Conservation (phyloP, 331 rosid genomes). For the Cydonia oblonga region DNA sequence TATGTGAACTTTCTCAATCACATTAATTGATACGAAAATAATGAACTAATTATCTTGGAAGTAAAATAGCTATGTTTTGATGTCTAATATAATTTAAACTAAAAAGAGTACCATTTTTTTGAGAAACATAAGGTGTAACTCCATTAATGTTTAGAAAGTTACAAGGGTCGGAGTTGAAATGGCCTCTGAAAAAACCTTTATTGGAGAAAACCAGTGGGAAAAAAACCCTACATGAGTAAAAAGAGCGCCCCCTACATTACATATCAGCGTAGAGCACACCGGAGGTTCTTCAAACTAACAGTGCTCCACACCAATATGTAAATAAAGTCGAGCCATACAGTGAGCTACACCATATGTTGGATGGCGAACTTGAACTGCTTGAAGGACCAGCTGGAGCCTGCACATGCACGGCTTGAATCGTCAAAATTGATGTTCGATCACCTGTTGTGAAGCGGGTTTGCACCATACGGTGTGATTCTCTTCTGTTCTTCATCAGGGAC, state of each 20-base stretch:
- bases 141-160: neutral
- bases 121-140: neutral
- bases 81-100: neutral
- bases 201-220: neutral
- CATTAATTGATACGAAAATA: neutral
- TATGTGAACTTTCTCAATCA: neutral
- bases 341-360: no score
- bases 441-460: constrained; percentile 32
- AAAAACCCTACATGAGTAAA: neutral
- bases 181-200: neutral
- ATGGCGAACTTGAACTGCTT: no score
- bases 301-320: no score
- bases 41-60: neutral
- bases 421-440: neutral
- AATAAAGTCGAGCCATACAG: no score
- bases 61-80: neutral
- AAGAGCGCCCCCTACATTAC: neutral
- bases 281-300: neutral
- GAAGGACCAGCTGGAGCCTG: no score
- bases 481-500: constrained; percentile 14
- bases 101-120: neutral
- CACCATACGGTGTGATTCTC: constrained; percentile 27
- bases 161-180: neutral
- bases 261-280: neutral
- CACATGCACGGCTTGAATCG: no score